Evolutionary conservation across 169 alveolate genomes (phyloP).

Genomic region (Cryptosporidium ryanae): DNA sequence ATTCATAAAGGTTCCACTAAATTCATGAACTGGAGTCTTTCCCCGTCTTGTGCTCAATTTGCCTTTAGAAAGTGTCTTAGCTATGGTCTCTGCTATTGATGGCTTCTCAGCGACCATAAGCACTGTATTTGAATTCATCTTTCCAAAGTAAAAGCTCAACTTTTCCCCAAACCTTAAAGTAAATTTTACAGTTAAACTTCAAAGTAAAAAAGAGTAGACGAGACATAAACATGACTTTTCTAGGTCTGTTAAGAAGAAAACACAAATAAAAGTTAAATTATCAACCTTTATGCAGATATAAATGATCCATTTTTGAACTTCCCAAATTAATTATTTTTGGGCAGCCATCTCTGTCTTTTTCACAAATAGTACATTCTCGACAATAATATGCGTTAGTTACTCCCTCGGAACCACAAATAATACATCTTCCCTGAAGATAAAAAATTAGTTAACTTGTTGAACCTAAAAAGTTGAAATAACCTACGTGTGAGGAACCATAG

Average conservation of each 20-base stretch:
- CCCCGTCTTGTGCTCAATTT: conserved; percentile 82
- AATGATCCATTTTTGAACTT: conserved; percentile 96
- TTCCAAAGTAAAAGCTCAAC: not conserved
- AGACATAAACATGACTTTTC: conserved; percentile 18
- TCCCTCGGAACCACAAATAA: conserved; percentile 98
- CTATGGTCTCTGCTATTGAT: conserved; percentile 96
- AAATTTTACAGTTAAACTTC: not conserved
- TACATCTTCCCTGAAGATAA: conserved; percentile 95
- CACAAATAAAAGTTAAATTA: not conserved
- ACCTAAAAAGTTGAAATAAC: not conserved
- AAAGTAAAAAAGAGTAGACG: conserved; percentile 18
- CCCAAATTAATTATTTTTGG: conserved; percentile 98
- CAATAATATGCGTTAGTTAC: conserved; percentile 99
- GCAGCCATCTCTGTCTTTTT: conserved; percentile 99
- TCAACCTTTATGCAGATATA: conserved; percentile 96
- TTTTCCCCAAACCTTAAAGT: not conserved
- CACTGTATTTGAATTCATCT: conserved; percentile 79
- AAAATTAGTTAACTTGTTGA: too few relatives aligned
- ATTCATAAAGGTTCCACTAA: conserved; percentile 88
- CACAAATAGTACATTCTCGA: conserved; percentile 96
- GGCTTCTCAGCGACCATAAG: conserved; percentile 99
- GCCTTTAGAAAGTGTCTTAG: conserved; percentile 90
- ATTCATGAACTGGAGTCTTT: conserved; percentile 86
- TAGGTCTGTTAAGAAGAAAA: not conserved
- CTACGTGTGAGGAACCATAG: conserved; percentile 94